These are phyloP conservation scores for Dentipellis fragilis DNA, from an alignment of 768 basidiomycete genomes.

Conservation along the genomic window DNA sequence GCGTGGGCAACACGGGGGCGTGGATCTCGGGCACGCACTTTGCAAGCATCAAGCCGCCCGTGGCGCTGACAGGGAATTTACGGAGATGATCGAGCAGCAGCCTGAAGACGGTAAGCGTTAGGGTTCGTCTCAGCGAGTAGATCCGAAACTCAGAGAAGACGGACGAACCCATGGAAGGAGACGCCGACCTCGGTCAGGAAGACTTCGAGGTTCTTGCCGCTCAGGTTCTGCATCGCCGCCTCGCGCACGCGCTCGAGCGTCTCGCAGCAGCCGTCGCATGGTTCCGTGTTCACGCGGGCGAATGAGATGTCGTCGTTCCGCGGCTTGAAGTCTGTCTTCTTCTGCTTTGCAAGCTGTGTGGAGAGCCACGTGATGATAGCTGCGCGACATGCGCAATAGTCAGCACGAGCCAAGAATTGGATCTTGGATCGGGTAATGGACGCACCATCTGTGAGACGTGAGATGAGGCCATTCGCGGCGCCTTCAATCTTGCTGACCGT, in stretches of 20 bases:
- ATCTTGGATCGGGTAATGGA: slow-evolving; percentile 1
- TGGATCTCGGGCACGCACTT: slow-evolving; percentile 46
- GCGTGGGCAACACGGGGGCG: background rate
- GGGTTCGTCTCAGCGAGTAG: background rate
- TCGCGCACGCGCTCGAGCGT: slow-evolving; percentile 75
- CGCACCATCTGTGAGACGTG: slow-evolving; percentile 76
- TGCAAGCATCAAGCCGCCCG: slow-evolving; percentile 95
- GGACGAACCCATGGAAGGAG: slow-evolving; percentile 74
- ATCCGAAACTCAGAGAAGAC: background rate
- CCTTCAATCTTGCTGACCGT: slow-evolving; percentile 79
- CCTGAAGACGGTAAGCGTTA: slow-evolving; percentile 29
- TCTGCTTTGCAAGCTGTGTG: slow-evolving; percentile 78
- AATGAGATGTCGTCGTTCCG: slow-evolving; percentile 93
- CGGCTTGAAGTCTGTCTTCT: slow-evolving; percentile 94
- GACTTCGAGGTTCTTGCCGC: slow-evolving; percentile 86
- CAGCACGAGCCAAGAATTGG: background rate
- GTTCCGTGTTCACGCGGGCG: slow-evolving; percentile 89
- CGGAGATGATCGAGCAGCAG: slow-evolving; percentile 88
- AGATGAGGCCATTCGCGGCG: slow-evolving; percentile 67
- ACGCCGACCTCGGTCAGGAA: slow-evolving; percentile 93
- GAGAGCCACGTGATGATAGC: slow-evolving; percentile 70
- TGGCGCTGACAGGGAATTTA: slow-evolving; percentile 94
- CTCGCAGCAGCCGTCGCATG: slow-evolving; percentile 81
- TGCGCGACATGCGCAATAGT: slow-evolving; percentile 18
- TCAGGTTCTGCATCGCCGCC: slow-evolving; percentile 62